Evolutionary conservation across 805 yeast genomes (phyloP), one percentile per base, ranked within the genome.

Genomic region (Brettanomyces bruxellensis): DNA sequence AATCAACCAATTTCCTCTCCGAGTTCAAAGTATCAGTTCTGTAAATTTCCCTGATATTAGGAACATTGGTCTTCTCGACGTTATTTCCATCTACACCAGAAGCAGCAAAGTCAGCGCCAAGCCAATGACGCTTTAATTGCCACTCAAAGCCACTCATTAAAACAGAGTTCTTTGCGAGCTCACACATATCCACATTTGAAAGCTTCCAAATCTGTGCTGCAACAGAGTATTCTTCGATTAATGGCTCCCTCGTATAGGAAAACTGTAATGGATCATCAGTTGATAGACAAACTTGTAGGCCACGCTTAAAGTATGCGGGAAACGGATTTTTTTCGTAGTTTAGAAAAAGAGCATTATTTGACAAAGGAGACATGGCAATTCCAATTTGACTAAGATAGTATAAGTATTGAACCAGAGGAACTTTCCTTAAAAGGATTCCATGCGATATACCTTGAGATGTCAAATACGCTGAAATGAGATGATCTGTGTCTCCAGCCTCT

Each of bases 401-500:
- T 52, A 93, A 68, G 63, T 93, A 93, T 66, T 93, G 99, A 52
- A 95, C 82, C 64, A 86, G 89, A 43, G 99, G 99, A 46, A 95
- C 77, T 64, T 93, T 93, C 66, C 99, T 80, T 60, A 93, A 71
- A 50, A 91, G 65, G 46, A 93, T 95, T 48, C 99, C 99, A 63
- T 93, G 99, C 11, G 95, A 86, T 49, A 93, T 93, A 44, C 95
- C 87, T 59, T 91, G 95, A 1, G 97, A 81, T 1, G 93, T 79
- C 57, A 93, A 67, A 58, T 85, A 93, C 1, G 99, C 90, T 44
- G 90, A 76, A 40, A 90, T 86, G 59, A 95, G 72, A 69, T 93
- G 99, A 59, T 93, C 98, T 1, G 98, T 97, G 60, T 93, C 99
- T 49, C 99, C 99, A n/a, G 99, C 99, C 66, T 93, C 99, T 52